A percentile compares a stretch with the other conserved stretches of the same genome.
Conservation (phyloP, 495 filamentous ascomycete genomes). For the Aspergillus steynii region DNA sequence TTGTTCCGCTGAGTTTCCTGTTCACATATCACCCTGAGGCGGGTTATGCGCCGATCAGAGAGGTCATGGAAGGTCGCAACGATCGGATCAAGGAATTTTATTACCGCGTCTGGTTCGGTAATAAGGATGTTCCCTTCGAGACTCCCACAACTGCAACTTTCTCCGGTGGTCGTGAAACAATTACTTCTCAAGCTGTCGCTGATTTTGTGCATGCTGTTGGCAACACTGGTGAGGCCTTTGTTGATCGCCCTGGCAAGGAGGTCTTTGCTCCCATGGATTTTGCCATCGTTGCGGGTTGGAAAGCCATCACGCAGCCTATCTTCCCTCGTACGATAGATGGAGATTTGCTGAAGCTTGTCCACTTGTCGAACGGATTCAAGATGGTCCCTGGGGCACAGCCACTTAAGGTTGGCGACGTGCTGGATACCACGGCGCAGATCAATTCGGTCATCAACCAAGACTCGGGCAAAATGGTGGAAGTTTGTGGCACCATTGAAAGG, state of each 20-base stretch:
- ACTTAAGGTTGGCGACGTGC: conserved; percentile 87
- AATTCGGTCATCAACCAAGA: conserved; percentile 98
- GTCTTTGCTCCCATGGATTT: conserved; percentile 98
- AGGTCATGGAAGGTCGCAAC: conserved; percentile 93
- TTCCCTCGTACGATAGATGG: conserved; percentile 95
- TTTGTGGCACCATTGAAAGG: conserved; percentile 91
- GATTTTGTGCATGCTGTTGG: conserved; percentile 98
- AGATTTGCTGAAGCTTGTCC: conserved; percentile 90
- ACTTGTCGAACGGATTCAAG: conserved; percentile 94
- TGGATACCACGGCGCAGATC: conserved; percentile 92
- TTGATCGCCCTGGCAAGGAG: conserved; percentile 92
- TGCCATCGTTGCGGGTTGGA: conserved; percentile 97
- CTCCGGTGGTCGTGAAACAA: conserved; percentile 79
- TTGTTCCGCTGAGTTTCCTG: conserved; percentile 75
- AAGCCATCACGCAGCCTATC: conserved; percentile 97
- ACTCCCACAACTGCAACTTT: conserved; percentile 81
- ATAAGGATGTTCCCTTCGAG: conserved; percentile 81
- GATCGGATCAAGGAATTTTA: conserved; percentile 98
- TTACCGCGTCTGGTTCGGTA: conserved; percentile 91
- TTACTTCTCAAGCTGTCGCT: conserved; percentile 89
- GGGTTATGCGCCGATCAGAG: conserved; percentile 91
- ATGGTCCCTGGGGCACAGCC: conserved; percentile 97
- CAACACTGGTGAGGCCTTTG: conserved; percentile 98
- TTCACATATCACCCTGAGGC: conserved; percentile 93
- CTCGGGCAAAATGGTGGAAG: conserved; percentile 98